phyloP scores from a whole-genome alignment of 1,284 basidiomycete species.

The Hemileia vastatrix region DNA sequence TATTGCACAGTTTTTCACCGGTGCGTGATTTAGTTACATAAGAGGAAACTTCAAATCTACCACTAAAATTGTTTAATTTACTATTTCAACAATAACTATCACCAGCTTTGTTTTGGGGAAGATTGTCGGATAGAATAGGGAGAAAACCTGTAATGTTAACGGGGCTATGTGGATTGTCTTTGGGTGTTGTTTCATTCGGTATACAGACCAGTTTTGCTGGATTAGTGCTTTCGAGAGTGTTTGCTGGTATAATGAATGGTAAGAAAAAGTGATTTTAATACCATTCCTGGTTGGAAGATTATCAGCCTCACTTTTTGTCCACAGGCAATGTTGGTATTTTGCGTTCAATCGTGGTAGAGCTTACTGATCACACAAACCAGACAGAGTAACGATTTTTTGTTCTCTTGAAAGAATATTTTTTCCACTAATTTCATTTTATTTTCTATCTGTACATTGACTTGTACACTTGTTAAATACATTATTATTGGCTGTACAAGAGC shows the following conservation, averaged over 20 bases:
- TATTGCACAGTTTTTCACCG: conserved; percentile 15
- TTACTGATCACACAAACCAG: no score
- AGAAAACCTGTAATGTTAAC: conserved; percentile 28
- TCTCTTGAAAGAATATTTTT: background rate
- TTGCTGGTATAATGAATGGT: conserved; percentile 24
- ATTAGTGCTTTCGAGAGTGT: conserved; percentile 13
- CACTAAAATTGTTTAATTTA: background rate
- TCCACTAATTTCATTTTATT: background rate
- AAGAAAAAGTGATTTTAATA: no score
- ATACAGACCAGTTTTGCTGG: conserved; percentile 17
- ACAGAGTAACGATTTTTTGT: no score
- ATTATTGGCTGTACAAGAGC: background rate
- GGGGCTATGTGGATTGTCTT: conserved; percentile 26
- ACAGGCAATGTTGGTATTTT: no score
- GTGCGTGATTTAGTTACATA: background rate
- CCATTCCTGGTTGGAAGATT: no score
- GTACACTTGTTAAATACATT: background rate
- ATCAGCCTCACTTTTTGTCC: no score
- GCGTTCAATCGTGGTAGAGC: no score
- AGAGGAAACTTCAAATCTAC: background rate
- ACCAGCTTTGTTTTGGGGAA: conserved; percentile 30
- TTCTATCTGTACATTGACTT: background rate
- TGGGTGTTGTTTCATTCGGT: conserved; percentile 17
- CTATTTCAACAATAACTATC: background rate
- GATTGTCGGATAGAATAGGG: conserved; percentile 26